Evolutionary conservation across 169 alveolate genomes (phyloP), one percentile per base, ranked within the genome.

Genomic region (Amoebophrya sp.): DNA sequence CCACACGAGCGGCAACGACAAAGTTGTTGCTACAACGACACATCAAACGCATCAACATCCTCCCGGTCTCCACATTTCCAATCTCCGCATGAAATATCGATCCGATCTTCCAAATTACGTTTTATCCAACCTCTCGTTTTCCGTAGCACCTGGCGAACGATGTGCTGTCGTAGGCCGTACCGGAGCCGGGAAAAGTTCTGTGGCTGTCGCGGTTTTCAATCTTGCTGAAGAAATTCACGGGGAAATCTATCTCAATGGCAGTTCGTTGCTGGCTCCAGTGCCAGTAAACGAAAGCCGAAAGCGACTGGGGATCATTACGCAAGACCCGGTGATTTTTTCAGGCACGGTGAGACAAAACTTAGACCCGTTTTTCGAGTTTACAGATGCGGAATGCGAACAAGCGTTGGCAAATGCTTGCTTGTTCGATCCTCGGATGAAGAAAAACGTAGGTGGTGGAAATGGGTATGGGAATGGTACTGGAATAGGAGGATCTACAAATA

Each of bases 131-230:
- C 92, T 97, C n/a, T 95, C 93, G 78, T 92, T 96, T 34, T 83
- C 91, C n/a, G 93, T 96, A 14, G 89, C 89, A 1, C 94, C 95
- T 14, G 95, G 95, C 33, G 95, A 93, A 90, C 95, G 95, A 90
- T 95, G 96, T 65, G 98, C 98, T 34, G 94, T 97, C 77, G 97
- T 96, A 41, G 98, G 98, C 53, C 95, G 97, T 94, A 97, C 98
- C 41, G 98, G 98, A 34, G 95, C 97, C 78, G 98, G 98, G 0
- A 97, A 97, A 92, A 94, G 96, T 40, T 94, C 98, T 41, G 93
- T 97, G 47, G 93, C 95, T 41, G 92, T 94, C 34, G 94, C 96
- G 34, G 91, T 96, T 23, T 94, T 96, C 76, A 93, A 97, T 12
- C 92, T 93, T 33, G 94, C 94, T 40, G 96, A 95, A 90, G 94